Base-by-base conservation (phyloP, 2,329 filamentous ascomycete genomes). In the Dothidotthia symphoricarpi region DNA sequence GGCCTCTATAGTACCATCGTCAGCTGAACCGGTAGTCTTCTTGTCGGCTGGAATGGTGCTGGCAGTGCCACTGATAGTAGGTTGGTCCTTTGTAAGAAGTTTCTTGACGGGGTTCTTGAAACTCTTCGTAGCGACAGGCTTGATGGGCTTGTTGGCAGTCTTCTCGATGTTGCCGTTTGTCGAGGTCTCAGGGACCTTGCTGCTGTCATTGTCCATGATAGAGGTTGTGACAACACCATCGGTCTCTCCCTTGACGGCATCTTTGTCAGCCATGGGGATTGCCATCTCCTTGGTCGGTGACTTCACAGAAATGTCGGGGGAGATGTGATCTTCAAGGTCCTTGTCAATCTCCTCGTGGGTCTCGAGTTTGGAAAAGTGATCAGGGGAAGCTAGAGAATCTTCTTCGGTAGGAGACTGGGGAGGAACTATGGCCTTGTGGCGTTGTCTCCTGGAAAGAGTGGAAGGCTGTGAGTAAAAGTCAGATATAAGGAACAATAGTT, bases 391-490 rank as follows among this genome's bases (percentile, higher is more conserved):
- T 22, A 9, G 9, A 22, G 19, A 9, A 5, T 22, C 5, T 22
- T 22, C 9, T 9, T 9, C 19, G 5, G 19, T 22, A 5, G 19
- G 19, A 9, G 19, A 9, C 9, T 22, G 5, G 5, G 19, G 5
- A 6, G 19, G 19, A 9, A 22, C 19, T 9, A 22, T 22, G 19
- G 9, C 9, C 22, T 37, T 36, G 24, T 13, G 31, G 3, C 16
- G 13, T 19, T 28, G 10, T 35, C 44, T 49, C 11, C 16, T 41
- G 13, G 39, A 12, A 11, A 35, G 9, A 9, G 33, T 31, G 19
- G 38, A 31, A 2, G 38, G 31, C 43, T 43, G 33, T 16, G 31
- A 22, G 17, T 31, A 26, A 16, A 8, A 7, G 31, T 44, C 16
- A 47, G 44, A 25, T 19, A 24, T 10, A 31, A 28, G 24, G 14